Conservation (phyloP, 2,329 filamentous ascomycete genomes). For the Venturia oleaginea region DNA sequence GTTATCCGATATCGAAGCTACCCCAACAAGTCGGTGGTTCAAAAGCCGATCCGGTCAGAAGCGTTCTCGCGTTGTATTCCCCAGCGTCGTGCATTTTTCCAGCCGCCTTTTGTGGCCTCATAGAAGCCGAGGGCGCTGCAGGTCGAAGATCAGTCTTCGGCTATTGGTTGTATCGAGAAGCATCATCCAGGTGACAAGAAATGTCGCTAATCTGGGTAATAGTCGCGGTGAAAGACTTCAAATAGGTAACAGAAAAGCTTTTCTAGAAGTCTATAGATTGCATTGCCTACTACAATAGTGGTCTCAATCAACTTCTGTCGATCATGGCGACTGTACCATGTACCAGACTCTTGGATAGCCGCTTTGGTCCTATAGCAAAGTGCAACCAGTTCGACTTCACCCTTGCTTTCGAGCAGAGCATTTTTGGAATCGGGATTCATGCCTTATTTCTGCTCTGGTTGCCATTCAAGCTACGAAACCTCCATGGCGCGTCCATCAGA, state of each 20-base stretch:
- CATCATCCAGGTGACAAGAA: background rate
- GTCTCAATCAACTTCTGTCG: background rate
- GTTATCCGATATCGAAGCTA: background rate
- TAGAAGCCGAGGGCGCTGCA: background rate
- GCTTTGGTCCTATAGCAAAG: conserved; percentile 1
- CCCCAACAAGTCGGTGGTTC: background rate
- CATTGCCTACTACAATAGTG: background rate
- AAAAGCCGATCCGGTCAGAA: background rate
- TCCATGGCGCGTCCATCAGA: background rate
- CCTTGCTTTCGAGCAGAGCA: conserved; percentile 8
- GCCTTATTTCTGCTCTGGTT: conserved; percentile 8
- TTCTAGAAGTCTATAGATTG: background rate
- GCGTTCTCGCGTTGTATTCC: background rate
- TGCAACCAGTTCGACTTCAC: conserved; percentile 8
- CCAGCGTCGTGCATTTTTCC: background rate
- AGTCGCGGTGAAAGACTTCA: background rate
- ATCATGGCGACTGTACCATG: background rate
- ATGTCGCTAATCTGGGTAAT: background rate
- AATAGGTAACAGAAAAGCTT: background rate
- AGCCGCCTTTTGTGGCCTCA: background rate
- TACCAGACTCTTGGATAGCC: background rate
- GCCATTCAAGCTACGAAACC: background rate
- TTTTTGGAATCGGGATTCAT: conserved; percentile 4
- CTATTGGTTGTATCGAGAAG: background rate
- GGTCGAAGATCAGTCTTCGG: background rate